Evolutionary conservation across 371 early-diverging fungal species (phyloP).

Genomic region (Mortierella sp.): DNA sequence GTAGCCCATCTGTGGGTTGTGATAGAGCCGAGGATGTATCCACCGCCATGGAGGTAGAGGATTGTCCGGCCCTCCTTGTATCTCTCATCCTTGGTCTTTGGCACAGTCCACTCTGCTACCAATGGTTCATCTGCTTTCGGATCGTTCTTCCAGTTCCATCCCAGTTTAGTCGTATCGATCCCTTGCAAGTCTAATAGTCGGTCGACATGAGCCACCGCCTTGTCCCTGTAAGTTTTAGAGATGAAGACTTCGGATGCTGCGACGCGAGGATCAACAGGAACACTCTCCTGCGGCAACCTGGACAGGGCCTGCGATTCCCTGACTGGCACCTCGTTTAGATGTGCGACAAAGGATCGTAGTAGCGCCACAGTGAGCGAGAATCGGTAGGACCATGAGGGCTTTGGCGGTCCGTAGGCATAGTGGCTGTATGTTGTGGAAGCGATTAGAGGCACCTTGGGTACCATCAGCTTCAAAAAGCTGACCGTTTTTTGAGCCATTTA

Average conservation of each 20-base stretch:
- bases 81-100: slow-evolving; percentile 22
- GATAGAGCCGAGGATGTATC: slow-evolving; percentile 36
- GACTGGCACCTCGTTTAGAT: slow-evolving; percentile 38
- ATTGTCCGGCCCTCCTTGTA: slow-evolving; percentile 24
- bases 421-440: slow-evolving; percentile 27
- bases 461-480: slow-evolving; percentile 12
- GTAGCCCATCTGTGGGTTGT: slow-evolving; percentile 41
- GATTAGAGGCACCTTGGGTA: slow-evolving; percentile 38
- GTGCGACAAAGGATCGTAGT: slow-evolving; percentile 23
- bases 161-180: slow-evolving; percentile 25
- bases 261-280: slow-evolving; percentile 24
- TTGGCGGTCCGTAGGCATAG: slow-evolving; percentile 36
- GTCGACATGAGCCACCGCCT: slow-evolving; percentile 30
- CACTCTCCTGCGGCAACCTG: slow-evolving; percentile 18
- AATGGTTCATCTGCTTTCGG: slow-evolving; percentile 22
- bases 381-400: slow-evolving; percentile 37
- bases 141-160: slow-evolving; percentile 52
- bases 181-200: slow-evolving; percentile 17
- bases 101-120: slow-evolving; percentile 39
- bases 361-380: slow-evolving; percentile 31
- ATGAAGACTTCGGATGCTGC: slow-evolving; percentile 12
- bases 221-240: slow-evolving; percentile 18
- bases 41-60: slow-evolving; percentile 46
- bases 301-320: slow-evolving; percentile 32
- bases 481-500: slow-evolving; percentile 11